Evolutionary conservation across 2,329 filamentous ascomycete species (phyloP), one percentile per base, ranked within the genome.

Genomic region (Sporothrix sp.): DNA sequence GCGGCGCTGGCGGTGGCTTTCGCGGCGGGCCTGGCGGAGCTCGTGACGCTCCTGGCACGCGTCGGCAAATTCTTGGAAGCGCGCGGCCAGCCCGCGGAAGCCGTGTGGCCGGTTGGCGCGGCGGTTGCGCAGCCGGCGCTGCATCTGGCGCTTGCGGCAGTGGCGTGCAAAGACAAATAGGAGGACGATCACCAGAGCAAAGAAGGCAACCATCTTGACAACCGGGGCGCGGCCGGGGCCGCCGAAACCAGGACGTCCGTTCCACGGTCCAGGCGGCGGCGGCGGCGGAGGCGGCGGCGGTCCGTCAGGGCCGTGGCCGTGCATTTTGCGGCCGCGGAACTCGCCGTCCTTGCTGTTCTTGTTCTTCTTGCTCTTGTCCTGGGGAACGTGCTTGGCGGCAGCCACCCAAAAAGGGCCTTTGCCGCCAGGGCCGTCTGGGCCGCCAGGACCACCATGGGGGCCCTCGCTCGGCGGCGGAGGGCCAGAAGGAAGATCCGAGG

Each of bases 121-220:
- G 42, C 51, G 40, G 21, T 18, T 61, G 13, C 30, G 43, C 43
- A 58, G 18, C 18, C 25, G 52, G 8, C 37, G 23, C 47, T 42
- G 21, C 14, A 30, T 56, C 40, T 58, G 56, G 21, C 58, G 61
- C 40, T 58, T 44, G 20, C 58, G 51, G 45, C 57, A 59, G 48
- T 58, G 63, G 35, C 63, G 61, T 30, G 56, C 32, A 25, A 63
- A 35, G 32, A 56, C 53, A n/a, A 58, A 30, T 18, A 63, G 28
- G 27, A 56, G 52, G 13, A 65, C 52, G 6, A 64, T 51, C 21
- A 63, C 28, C 4, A 64, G 35, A 23, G 25, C 44, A 28, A 52
- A 44, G 40, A 47, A 38, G 20, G 37, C 48, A 4, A 40, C 33
- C 40, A 52, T 43, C 36, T 52, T 52, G 8, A 28, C 47, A 11